Conservation (phyloP, 2,329 filamentous ascomycete species). For the Aspergillus fumigatiaffinis region DNA sequence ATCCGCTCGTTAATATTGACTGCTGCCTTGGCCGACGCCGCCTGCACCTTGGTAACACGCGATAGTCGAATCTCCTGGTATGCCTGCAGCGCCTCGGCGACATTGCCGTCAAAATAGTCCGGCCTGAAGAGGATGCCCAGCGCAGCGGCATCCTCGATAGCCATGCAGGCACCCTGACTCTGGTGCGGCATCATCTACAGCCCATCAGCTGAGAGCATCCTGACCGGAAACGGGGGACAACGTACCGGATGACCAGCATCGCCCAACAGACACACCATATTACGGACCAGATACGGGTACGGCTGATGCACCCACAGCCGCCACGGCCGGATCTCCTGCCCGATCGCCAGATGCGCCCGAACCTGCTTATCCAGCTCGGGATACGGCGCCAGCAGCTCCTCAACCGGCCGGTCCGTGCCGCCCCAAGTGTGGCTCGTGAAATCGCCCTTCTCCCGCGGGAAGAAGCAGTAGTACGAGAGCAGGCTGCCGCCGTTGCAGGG, state of each 20-base stretch:
- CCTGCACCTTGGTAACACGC: conserved; percentile 54
- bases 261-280: conserved; percentile 55
- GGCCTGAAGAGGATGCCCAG: conserved; percentile 59
- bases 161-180: conserved; percentile 66
- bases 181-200: conserved; percentile 65
- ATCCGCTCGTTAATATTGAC: conserved; percentile 63
- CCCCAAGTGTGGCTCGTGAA: conserved; percentile 61
- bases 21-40: conserved; percentile 54
- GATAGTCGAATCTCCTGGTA: conserved; percentile 55
- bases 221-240: neutral
- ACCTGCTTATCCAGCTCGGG: conserved; percentile 59
- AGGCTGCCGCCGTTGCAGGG: conserved; percentile 64
- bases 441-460: conserved; percentile 57
- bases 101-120: conserved; percentile 46
- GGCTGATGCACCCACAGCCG: conserved; percentile 62
- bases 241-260: conserved; percentile 63
- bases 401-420: conserved; percentile 47
- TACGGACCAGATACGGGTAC: conserved; percentile 55
- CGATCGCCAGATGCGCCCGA: conserved; percentile 54
- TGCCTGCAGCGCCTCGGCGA: conserved; percentile 46
- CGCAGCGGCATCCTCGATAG: conserved; percentile 63
- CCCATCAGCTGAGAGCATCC: neutral
- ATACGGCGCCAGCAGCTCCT: conserved; percentile 59
- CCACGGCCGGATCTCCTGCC: conserved; percentile 63
- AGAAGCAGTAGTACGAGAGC: conserved; percentile 69